Evolutionary conservation across 2,329 filamentous ascomycete species (phyloP), one percentile per base, ranked within the genome.

Genomic region (Sarocladium oryzae): DNA sequence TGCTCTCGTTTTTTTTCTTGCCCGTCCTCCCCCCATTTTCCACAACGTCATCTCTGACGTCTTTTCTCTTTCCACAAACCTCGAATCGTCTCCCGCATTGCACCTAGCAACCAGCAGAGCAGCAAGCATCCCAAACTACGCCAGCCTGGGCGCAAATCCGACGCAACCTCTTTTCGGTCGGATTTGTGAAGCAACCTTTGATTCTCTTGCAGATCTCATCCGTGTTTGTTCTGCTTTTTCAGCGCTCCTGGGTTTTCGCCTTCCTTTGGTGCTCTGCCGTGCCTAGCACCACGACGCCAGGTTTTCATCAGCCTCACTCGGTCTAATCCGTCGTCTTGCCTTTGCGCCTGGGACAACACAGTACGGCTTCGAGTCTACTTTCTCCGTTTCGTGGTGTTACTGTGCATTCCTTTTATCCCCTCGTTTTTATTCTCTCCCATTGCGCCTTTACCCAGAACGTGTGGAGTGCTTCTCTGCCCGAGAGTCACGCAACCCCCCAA

Each of bases 11-110:
- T 67, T 59, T 61, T 57, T 56, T 58, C 54, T 49, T 55, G 55
- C 57, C 51, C 54, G 54, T 54, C 57, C 55, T 43, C 52, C 55
- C 33, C 53, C 60, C 64, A 58, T 63, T 60, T 61, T 59, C 61
- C 64, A 64, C 68, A 72, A 72, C 69, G 69, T 72, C 69, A 72
- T 72, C 69, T 71, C 69, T 72, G 69, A 72, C 69, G 69, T 72
- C 69, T 72, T 71, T 56, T 61, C 60, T 60, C 60, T 66, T 49
- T 65, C 64, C 62, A 65, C 62, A 50, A 63, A 63, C 63, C 40
- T 43, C 40, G 40, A 57, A 63, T 62, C 54, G 55, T 59, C 61
- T 64, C 61, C 62, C 54, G 20, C 43, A 49, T 18, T 49, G 33
- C 46, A 37, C 20, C 30, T 41, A 52, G 24, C 38, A 30, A 46